Percentiles rank a stretch among this genome's conserved stretches.
These are phyloP conservation scores for Hericium coralloides DNA, from an alignment of 768 basidiomycete genomes.

Conservation along the genomic window DNA sequence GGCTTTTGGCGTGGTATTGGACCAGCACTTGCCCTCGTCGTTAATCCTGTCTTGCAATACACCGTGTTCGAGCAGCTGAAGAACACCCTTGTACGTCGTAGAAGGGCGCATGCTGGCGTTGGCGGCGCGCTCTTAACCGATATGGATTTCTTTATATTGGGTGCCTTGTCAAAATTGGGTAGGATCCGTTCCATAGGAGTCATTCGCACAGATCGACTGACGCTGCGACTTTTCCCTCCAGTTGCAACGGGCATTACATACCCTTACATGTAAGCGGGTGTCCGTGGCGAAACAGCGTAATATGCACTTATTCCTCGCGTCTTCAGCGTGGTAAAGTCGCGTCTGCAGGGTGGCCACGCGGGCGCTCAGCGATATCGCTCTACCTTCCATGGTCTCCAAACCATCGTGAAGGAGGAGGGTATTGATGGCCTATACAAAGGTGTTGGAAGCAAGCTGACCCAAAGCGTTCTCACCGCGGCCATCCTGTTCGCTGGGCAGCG, in stretches of 20 bases:
- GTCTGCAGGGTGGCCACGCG: constrained; percentile 68
- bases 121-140: constrained; percentile 55
- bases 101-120: constrained; percentile 35
- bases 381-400: constrained; percentile 64
- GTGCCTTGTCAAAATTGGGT: constrained; percentile 88
- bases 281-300: neutral
- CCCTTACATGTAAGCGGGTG: constrained; percentile 54
- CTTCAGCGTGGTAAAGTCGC: constrained; percentile 62
- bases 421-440: constrained; percentile 82
- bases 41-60: constrained; percentile 93
- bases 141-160: constrained; percentile 91
- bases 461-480: constrained; percentile 89
- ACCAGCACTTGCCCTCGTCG: constrained; percentile 86
- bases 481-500: constrained; percentile 89
- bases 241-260: constrained; percentile 50
- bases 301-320: neutral
- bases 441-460: constrained; percentile 78
- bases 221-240: constrained; percentile 15
- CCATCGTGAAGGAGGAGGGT: constrained; percentile 74
- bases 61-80: constrained; percentile 95
- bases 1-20: constrained; percentile 92
- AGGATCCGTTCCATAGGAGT: constrained; percentile 14
- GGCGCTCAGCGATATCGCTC: constrained; percentile 66
- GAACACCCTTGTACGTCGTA: constrained; percentile 62
- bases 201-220: neutral